Conservation (phyloP, 148 eudicot genomes). For the Heliamphora exappendiculata region DNA sequence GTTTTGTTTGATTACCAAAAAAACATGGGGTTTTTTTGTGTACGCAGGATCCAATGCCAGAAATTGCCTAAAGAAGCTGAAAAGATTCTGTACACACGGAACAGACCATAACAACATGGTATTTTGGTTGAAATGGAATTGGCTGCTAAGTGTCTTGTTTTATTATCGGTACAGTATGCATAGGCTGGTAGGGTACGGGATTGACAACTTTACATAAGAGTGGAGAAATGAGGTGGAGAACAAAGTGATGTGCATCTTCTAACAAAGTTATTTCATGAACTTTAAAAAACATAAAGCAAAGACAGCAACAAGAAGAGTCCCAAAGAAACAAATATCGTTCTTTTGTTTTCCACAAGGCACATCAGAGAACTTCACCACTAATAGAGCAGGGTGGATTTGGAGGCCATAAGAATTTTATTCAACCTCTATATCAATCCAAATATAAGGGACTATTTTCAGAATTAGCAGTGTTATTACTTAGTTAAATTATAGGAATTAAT, state of each 20-base stretch:
- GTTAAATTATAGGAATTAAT: background rate
- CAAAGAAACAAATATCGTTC: background rate
- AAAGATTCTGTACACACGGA: too few relatives aligned
- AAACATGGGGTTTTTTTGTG: too few relatives aligned
- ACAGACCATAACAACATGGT: too few relatives aligned
- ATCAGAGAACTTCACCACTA: background rate
- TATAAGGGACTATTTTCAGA: background rate
- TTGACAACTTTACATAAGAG: too few relatives aligned
- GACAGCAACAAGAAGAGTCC: background rate
- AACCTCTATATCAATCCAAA: background rate
- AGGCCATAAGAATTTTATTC: background rate
- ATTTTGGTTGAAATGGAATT: too few relatives aligned
- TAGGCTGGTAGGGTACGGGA: too few relatives aligned
- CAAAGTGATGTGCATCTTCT: slow-evolving; percentile 1
- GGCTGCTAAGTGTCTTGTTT: too few relatives aligned
- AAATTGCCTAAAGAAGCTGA: too few relatives aligned
- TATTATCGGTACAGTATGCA: too few relatives aligned
- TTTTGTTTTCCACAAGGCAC: background rate
- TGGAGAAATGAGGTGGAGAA: background rate
- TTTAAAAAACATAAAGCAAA: background rate
- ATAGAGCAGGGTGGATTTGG: background rate
- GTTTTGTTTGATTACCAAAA: too few relatives aligned
- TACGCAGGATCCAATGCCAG: too few relatives aligned
- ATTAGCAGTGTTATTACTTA: background rate
- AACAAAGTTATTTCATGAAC: background rate